Conservation (phyloP, 2,329 filamentous ascomycete species). For the Exophiala alcalophila region DNA sequence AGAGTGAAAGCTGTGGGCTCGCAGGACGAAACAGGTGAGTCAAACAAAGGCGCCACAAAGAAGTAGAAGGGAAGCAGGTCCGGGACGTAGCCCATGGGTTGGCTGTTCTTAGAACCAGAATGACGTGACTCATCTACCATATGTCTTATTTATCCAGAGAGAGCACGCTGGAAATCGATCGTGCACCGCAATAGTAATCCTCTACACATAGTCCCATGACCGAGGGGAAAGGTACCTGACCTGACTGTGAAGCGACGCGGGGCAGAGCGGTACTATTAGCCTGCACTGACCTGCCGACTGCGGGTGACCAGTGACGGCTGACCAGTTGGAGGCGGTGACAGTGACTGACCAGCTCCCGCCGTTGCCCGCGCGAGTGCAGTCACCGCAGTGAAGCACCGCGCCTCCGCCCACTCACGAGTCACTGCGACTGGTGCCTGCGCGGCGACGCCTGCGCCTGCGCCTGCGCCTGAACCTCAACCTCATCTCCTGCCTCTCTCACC, state of each 20-base stretch:
- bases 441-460: slow-evolving; percentile 2
- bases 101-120: slow-evolving; percentile 4
- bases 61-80: neutral
- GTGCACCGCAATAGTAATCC: slow-evolving; percentile 1
- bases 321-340: too few species aligned
- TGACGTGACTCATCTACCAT: slow-evolving; percentile 10
- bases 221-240: neutral
- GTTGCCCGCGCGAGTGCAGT: too few species aligned
- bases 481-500: slow-evolving; percentile 13
- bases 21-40: too few species aligned
- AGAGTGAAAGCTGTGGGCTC: too few species aligned
- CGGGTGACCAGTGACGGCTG: too few species aligned
- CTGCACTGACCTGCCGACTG: neutral
- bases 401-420: slow-evolving; percentile 1
- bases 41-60: slow-evolving; percentile 5
- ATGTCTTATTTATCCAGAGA: slow-evolving; percentile 6
- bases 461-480: slow-evolving; percentile 14
- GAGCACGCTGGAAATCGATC: too few species aligned
- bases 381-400: neutral
- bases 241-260: slow-evolving; percentile 1
- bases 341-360: too few species aligned
- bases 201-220: slow-evolving; percentile 10
- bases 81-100: too few species aligned
- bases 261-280: neutral
- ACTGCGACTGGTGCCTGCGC: slow-evolving; percentile 8